Evolutionary conservation across 208 protist genomes (phyloP), one percentile per base, ranked within the genome.

Genomic region (Leishmania major): DNA sequence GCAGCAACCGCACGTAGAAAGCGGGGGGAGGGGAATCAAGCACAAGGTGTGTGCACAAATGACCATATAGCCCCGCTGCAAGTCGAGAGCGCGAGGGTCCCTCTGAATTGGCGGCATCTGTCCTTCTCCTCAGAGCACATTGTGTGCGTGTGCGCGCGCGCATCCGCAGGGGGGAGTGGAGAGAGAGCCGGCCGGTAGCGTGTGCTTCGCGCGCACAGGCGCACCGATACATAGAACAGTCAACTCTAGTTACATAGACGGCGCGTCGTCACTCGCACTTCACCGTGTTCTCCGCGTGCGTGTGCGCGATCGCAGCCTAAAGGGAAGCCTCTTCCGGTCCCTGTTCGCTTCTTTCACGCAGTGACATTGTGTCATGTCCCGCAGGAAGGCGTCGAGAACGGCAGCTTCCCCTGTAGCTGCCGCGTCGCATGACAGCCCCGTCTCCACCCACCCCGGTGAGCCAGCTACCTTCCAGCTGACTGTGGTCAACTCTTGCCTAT

Each of bases 401-500:
- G 51, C 47, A 77, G 73, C 43, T 6, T 59, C 71, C 15, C 15
- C 71, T 19, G 71, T 57, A 40, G 71, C 49, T 51, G 45, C 28
- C 15, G 47, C 3, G 35, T 53, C 53, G 51, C 75, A 51, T 66
- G 25, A 55, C 17, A 47, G 53, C 22, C 40, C 53, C 25, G 28
- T n/a, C 5, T 47, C 22, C 75, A 31, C 73, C 6, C 7, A 28
- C 75, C 31, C 35, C 1, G 25, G 57, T 49, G 75, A 78, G 40
- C 53, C 75, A 11, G 37, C 62, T 47, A 53, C 74, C 28, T 88
- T 74, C n/a, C 77, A 88, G 69, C 75, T 96, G 73, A 69, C 71
- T 73, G 75, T 88, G 77, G 84, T 96, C 77, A 96, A 92, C 77
- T 80, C 88, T 4, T 95, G 91, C 69, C 37, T 83, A 25, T 64